phyloP scores from a whole-genome alignment of 352 stramenopile genomes.

The Peronospora destructor region DNA sequence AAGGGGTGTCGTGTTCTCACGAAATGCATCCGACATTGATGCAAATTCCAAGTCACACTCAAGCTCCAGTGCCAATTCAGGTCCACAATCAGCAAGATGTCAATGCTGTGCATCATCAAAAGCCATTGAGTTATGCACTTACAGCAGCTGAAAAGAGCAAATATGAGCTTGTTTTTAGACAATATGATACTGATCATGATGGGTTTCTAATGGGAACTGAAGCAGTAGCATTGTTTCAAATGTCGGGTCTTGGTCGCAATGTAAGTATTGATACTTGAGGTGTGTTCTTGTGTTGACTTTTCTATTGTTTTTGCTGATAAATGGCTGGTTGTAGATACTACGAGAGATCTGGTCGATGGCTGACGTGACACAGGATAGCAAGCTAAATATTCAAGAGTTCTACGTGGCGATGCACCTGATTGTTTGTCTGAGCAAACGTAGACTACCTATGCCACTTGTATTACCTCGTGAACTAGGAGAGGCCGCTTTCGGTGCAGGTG shows the following conservation, averaged over 20 bases:
- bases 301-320: neutral
- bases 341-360: conserved; percentile 90
- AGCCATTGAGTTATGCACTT: conserved; percentile 57
- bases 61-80: neutral
- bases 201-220: conserved; percentile 87
- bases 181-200: conserved; percentile 88
- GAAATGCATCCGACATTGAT: conserved; percentile 2
- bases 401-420: conserved; percentile 96
- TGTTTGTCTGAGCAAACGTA: conserved; percentile 91
- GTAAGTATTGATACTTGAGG: conserved; percentile 29
- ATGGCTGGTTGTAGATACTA: conserved; percentile 39
- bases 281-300: neutral
- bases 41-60: conserved; percentile 2
- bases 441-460: conserved; percentile 58
- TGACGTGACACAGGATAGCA: conserved; percentile 87
- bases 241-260: conserved; percentile 87
- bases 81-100: conserved; percentile 10
- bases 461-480: conserved; percentile 66
- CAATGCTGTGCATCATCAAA: conserved; percentile 10
- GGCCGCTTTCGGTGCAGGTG: conserved; percentile 42
- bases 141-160: conserved; percentile 82
- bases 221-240: conserved; percentile 89
- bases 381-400: conserved; percentile 90
- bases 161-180: conserved; percentile 89
- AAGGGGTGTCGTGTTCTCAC: conserved; percentile 49